phyloP scores from a whole-genome alignment of 352 stramenopile species.

The Phytophthora hybrid region DNA sequence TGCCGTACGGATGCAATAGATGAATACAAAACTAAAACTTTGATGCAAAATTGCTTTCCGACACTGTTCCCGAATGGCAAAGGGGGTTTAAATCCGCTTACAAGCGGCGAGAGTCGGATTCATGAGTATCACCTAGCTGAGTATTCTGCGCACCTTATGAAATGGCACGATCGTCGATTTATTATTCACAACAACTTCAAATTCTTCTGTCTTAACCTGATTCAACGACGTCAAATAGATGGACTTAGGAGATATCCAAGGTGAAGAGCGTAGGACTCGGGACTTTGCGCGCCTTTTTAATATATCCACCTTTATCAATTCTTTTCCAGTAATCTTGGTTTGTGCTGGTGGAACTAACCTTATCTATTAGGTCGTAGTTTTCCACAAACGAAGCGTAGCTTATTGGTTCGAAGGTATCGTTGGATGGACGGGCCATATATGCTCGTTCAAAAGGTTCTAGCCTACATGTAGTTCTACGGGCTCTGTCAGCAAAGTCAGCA shows the following conservation, averaged over 20 bases:
- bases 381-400: constrained; percentile 6
- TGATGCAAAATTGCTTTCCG: constrained; percentile 1
- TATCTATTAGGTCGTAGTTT: constrained; percentile 4
- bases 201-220: constrained; percentile 22
- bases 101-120: neutral
- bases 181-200: constrained; percentile 19
- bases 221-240: constrained; percentile 18
- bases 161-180: neutral
- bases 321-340: neutral
- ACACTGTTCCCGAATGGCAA: constrained; percentile 13
- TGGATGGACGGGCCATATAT: neutral
- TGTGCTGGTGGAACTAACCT: neutral
- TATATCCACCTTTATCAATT: neutral
- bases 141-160: constrained; percentile 21
- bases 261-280: neutral
- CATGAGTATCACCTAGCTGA: constrained; percentile 16
- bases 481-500: neutral
- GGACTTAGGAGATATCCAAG: constrained; percentile 10
- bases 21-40: no score
- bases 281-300: neutral
- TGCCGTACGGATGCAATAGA: no score
- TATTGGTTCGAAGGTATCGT: neutral
- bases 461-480: neutral
- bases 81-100: neutral
- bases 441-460: neutral